Evolutionary conservation across 2,329 filamentous ascomycete species (phyloP), one percentile per base, ranked within the genome.

Genomic region (Rhynchosporium graminicola): DNA sequence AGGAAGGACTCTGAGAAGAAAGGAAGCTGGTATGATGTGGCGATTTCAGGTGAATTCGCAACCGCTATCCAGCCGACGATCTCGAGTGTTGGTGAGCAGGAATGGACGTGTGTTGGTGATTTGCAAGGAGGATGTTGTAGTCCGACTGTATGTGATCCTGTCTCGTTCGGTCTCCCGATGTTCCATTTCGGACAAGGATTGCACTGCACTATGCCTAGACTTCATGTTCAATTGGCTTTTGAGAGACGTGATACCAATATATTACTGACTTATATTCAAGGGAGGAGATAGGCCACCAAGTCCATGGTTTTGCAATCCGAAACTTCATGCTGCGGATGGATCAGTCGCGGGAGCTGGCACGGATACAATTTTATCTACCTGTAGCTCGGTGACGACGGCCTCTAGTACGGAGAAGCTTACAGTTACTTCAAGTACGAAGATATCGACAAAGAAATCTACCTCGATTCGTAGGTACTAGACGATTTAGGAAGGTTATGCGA

Each of bases 231-330:
- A 36, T 6, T 36, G 2, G 33, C 9, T 2, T 10, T 36, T 36
- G 33, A 10, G 9, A 36, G 33, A 36, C 33, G 33, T 1, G 33
- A 36, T 36, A 36, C 33, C 33, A 10, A 36, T 6, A 36, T 36
- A 10, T 36, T 38, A 20, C 38, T 60, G 43, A 56, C 31, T 47
- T 8, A n/a, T 8, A 12, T 10, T n/a, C 15, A 29, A 61, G 59
- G 51, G 50, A n/a, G 38, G 15, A 4, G 45, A 51, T 36, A 56
- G 47, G 47, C 59, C 51, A 28, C 59, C 59, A 1, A 61, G 40
- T 26, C 59, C 59, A 6, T 61, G 59, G 59, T 40, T 46, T 20
- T 61, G 59, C 45, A 33, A 61, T 9, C 47, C 48, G 33, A 61
- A 36, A 31, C 29, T 60, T 13, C 54, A 57, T 26, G 54, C 54